Conservation (phyloP, 805 yeast genomes). For the Peterozyma xylosa region DNA sequence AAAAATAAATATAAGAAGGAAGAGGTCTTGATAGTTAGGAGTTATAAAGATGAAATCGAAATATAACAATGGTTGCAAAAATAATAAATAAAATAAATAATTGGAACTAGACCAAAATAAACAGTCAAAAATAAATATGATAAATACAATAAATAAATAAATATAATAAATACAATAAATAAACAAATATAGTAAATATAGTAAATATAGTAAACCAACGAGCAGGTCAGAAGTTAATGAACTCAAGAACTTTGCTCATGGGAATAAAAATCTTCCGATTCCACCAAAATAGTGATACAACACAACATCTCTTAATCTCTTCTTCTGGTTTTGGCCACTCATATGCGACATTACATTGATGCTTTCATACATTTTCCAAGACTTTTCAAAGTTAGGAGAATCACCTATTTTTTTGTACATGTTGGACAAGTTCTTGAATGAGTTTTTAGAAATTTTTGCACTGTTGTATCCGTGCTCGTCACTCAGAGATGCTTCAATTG, state of each 20-base stretch:
- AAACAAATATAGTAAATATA: too few species aligned
- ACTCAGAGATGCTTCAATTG: conserved; percentile 21
- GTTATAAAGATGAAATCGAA: too few species aligned
- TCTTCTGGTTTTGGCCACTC: conserved; percentile 12
- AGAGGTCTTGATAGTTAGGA: too few species aligned
- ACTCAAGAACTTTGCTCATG: conserved; percentile 6
- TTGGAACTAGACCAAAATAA: too few species aligned
- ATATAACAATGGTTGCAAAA: too few species aligned
- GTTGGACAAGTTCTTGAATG: conserved; percentile 24
- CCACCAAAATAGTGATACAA: conserved; percentile 24
- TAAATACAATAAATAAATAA: too few species aligned
- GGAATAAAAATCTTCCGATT: conserved; percentile 26
- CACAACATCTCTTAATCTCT: conserved; percentile 23
- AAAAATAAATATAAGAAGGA: too few species aligned
- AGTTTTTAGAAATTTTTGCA: conserved; percentile 29
- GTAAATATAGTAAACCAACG: too few species aligned
- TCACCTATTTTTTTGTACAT: conserved; percentile 25
- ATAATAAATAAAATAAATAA: too few species aligned
- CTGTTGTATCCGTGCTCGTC: conserved; percentile 24
- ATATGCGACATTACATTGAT: conserved; percentile 21
- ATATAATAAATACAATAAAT: too few species aligned
- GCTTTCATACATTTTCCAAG: conserved; percentile 16
- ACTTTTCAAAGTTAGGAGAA: conserved; percentile 17
- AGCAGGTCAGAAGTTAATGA: too few species aligned
- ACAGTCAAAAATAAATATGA: too few species aligned